Conservation (phyloP, 805 yeast genomes). For the Cyberlindnera maritima region DNA sequence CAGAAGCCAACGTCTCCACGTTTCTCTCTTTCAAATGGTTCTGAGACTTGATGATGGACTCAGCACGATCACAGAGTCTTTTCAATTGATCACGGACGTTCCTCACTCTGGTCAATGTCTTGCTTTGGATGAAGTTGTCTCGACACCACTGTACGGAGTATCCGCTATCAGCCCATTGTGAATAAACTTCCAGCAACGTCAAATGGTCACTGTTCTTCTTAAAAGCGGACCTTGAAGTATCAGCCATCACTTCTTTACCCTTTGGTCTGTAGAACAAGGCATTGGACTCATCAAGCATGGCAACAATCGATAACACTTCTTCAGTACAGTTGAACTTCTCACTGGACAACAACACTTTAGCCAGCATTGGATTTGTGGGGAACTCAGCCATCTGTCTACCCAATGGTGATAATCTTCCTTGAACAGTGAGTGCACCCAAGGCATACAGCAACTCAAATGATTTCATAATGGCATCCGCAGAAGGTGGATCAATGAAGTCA, state of each 20-base stretch:
- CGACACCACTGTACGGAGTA: constrained; percentile 78
- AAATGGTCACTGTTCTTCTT: constrained; percentile 67
- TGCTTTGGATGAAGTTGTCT: constrained; percentile 77
- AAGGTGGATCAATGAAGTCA: constrained; percentile 91
- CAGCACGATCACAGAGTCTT: constrained; percentile 53
- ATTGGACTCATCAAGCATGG: constrained; percentile 81
- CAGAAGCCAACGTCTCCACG: constrained; percentile 55
- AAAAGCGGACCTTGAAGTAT: constrained; percentile 57
- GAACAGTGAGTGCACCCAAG: constrained; percentile 78
- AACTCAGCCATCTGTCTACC: constrained; percentile 89
- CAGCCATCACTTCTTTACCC: constrained; percentile 64
- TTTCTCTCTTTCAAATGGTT: constrained; percentile 30
- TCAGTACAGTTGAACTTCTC: constrained; percentile 57
- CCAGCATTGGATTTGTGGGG: constrained; percentile 88
- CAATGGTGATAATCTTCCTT: constrained; percentile 70
- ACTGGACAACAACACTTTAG: constrained; percentile 70
- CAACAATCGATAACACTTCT: constrained; percentile 68
- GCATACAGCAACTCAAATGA: constrained; percentile 83
- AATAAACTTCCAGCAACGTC: constrained; percentile 68
- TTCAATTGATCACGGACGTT: constrained; percentile 72
- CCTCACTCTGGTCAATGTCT: constrained; percentile 63
- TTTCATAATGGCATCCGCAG: constrained; percentile 64
- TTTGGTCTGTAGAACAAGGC: constrained; percentile 70
- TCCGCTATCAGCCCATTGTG: constrained; percentile 70
- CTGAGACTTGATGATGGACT: constrained; percentile 37